phyloP scores from a whole-genome alignment of 1,284 basidiomycete species.

The Wolfiporia cocos region DNA sequence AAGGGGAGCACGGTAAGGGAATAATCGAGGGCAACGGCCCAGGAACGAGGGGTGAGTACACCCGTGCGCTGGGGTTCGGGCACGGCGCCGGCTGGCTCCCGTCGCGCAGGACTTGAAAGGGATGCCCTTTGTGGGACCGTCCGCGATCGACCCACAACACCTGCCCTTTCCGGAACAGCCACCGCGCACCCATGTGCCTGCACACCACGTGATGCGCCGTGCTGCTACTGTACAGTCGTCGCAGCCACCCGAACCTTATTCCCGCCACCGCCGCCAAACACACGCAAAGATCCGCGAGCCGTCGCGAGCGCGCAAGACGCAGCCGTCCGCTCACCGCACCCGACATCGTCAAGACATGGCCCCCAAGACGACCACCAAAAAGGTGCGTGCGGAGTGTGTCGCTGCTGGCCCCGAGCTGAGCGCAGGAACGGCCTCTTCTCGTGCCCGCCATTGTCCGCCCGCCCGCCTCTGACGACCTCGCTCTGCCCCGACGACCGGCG shows the following conservation, averaged over 20 bases:
- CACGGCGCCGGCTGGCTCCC: no score
- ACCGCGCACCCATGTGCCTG: no score
- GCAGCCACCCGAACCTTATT: constrained; percentile 32
- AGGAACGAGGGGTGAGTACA: no score
- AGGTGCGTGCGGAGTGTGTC: constrained; percentile 21
- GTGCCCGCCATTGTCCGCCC: background rate
- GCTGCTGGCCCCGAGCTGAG: no score
- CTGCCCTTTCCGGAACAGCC: constrained; percentile 11
- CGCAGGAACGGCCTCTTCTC: no score
- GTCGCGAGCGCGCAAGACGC: constrained; percentile 11
- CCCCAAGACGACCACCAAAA: constrained; percentile 31
- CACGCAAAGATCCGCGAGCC: constrained; percentile 20
- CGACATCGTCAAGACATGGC: constrained; percentile 59
- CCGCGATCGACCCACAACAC: constrained; percentile 14
- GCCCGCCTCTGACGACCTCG: background rate
- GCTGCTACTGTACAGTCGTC: constrained; percentile 27
- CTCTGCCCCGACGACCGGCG: background rate
- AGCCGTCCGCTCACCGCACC: constrained; percentile 24
- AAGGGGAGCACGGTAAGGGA: constrained; percentile 14
- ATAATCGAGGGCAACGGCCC: no score
- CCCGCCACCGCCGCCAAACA: constrained; percentile 20
- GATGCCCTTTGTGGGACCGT: constrained; percentile 16
- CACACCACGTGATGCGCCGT: no score
- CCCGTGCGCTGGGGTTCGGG: no score
- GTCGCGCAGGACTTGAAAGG: no score